Evolutionary conservation across 2,329 filamentous ascomycete species (phyloP), one percentile per base, ranked within the genome.

Genomic region (Talaromyces sp.): DNA sequence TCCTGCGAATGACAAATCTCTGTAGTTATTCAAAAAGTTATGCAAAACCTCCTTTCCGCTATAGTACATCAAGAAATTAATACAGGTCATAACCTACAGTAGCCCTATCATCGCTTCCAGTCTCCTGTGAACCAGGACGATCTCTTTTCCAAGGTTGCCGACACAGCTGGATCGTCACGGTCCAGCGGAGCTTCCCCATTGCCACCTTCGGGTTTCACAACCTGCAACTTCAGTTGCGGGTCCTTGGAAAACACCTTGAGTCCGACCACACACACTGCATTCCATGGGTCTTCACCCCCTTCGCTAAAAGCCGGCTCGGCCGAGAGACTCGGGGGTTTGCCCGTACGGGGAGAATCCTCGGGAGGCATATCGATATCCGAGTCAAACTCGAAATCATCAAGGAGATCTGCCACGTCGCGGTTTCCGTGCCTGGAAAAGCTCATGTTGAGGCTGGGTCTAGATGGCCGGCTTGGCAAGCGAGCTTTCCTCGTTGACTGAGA

Each of bases 251-350:
- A 86, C 0, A 87, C 83, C 6, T 83, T 75, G 31, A 87, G 69
- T 0, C 84, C 84, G 4, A 86, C 78, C 17, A 86, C 83, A 63
- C 82, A 85, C 0, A 86, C 78, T 0, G 84, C 84, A 65, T 86
- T 85, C 84, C 84, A 87, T 0, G 83, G 83, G 62, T 76, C 72
- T 13, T 64, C 66, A 26, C 64, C 67, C 14, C 62, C 62, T 35
- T 67, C 68, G 49, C 24, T 35, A 35, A 46, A 55, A 2, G 43
- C 32, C 24, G 38, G 21, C 5, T 41, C 43, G 13, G 58, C 46
- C 27, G 58, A 61, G 6, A 32, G 17, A 27, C 41, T 32, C 24
- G 54, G 55, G 38, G 26, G 2, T 58, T 43, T 50, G 56, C 11
- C 63, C 4, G 63, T 52, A n/a, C 67, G 19, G 0, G 62, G 54